Percentiles rank a stretch among this genome's conserved stretches.
Evolutionary conservation across 805 yeast species (phyloP).

Genomic region (Saturnispora diversa): DNA sequence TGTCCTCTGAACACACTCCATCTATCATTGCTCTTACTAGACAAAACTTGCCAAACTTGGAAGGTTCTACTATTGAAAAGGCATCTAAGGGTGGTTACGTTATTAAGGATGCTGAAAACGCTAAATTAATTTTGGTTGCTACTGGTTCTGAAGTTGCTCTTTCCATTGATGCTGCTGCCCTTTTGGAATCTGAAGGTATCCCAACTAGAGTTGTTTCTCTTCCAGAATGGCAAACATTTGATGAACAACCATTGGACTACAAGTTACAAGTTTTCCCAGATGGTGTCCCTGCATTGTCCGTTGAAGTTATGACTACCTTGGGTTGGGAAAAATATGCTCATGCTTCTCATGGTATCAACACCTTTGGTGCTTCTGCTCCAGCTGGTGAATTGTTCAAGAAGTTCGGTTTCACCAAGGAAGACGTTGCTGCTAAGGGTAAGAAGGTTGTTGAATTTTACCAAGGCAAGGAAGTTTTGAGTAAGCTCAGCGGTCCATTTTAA

Average conservation of each 20-base stretch:
- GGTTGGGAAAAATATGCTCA: slow-evolving; percentile 96
- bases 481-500: slow-evolving; percentile 72
- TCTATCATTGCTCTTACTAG: slow-evolving; percentile 70
- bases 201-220: slow-evolving; percentile 80
- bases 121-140: slow-evolving; percentile 72
- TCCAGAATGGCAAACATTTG: slow-evolving; percentile 90
- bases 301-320: slow-evolving; percentile 83
- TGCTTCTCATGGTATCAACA: slow-evolving; percentile 90
- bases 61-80: slow-evolving; percentile 84
- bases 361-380: slow-evolving; percentile 96
- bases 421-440: slow-evolving; percentile 77
- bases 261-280: slow-evolving; percentile 85
- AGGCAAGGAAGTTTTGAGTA: slow-evolving; percentile 65
- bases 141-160: slow-evolving; percentile 93
- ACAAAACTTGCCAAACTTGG: slow-evolving; percentile 89
- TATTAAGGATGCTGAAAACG: slow-evolving; percentile 45
- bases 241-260: slow-evolving; percentile 74
- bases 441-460: slow-evolving; percentile 77
- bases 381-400: slow-evolving; percentile 71
- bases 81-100: slow-evolving; percentile 95
- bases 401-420: slow-evolving; percentile 90
- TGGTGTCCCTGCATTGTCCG: slow-evolving; percentile 85
- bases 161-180: slow-evolving; percentile 74
- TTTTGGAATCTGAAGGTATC: slow-evolving; percentile 54
- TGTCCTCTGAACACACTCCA: slow-evolving; percentile 58